phyloP scores from a whole-genome alignment of 2,329 filamentous ascomycete genomes.

The Drechslerella coelobrocha region DNA sequence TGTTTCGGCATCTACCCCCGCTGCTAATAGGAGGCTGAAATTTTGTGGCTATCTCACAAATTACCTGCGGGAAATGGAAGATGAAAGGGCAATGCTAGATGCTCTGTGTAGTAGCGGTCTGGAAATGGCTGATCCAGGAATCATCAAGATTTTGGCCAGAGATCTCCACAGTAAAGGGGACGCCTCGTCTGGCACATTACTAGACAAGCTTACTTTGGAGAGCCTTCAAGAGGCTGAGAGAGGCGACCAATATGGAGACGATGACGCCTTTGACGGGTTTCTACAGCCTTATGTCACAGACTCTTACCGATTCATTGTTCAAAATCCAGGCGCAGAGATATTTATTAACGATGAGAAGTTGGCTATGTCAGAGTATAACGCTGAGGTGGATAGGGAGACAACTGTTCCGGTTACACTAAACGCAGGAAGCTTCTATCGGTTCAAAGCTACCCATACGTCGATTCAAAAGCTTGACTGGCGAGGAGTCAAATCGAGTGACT shows the following conservation, averaged over 20 bases:
- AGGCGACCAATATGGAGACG: background rate
- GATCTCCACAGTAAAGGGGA: background rate
- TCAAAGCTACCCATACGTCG: background rate
- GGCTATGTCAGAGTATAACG: background rate
- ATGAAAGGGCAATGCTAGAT: background rate
- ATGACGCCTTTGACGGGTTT: conserved; percentile 4
- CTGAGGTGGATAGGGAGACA: background rate
- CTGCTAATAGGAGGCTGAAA: background rate
- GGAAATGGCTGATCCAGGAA: background rate
- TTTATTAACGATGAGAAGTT: conserved; percentile 5
- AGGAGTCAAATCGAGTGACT: background rate
- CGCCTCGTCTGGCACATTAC: background rate
- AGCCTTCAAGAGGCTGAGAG: background rate
- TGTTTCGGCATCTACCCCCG: background rate
- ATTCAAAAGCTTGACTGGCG: conserved; percentile 1
- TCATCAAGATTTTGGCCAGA: background rate
- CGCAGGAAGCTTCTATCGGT: no score
- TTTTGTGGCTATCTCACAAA: conserved; percentile 6
- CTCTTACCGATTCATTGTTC: conserved; percentile 3
- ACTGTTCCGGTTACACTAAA: conserved; percentile 1
- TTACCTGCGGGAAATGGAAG: background rate
- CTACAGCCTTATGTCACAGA: conserved; percentile 1
- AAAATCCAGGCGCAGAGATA: background rate
- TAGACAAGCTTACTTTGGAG: background rate
- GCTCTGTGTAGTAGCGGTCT: background rate